A percentile compares a stretch with the other conserved stretches of the same genome.
phyloP scores from a whole-genome alignment of 495 filamentous ascomycete species.

The Penicillium lividum region DNA sequence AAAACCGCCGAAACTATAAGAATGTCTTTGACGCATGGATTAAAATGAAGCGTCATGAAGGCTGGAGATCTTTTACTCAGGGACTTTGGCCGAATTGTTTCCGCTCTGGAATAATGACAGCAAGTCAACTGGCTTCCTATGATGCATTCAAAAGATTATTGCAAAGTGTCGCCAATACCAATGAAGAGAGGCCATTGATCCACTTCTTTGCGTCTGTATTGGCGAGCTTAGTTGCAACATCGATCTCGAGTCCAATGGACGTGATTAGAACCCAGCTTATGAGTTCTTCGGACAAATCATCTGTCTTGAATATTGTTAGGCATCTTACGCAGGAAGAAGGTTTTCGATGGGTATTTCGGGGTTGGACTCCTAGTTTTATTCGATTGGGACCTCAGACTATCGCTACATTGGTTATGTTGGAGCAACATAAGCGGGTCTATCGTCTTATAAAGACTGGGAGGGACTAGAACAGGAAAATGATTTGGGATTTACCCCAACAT shows the following conservation, averaged over 20 bases:
- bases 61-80: constrained; percentile 62
- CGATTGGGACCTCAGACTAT: constrained; percentile 82
- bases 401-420: constrained; percentile 81
- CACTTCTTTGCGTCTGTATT: constrained; percentile 77
- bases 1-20: constrained; percentile 72
- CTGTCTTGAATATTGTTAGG: constrained; percentile 16
- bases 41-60: constrained; percentile 76
- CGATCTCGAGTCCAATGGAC: constrained; percentile 86
- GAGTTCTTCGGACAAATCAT: constrained; percentile 31
- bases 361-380: constrained; percentile 89
- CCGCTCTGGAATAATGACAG: constrained; percentile 83
- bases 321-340: constrained; percentile 23
- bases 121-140: constrained; percentile 79
- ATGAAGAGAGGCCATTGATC: constrained; percentile 64
- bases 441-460: constrained; percentile 1
- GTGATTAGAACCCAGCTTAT: constrained; percentile 90
- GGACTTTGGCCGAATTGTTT: constrained; percentile 82
- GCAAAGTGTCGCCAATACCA: constrained; percentile 5
- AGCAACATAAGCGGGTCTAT: constrained; percentile 67
- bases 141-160: constrained; percentile 75
- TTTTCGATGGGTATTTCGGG: constrained; percentile 76
- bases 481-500: no score
- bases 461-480: not conserved
- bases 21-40: constrained; percentile 78
- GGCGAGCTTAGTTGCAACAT: constrained; percentile 84